A percentile compares a stretch with the other conserved stretches of the same genome.
Conservation (phyloP, 768 basidiomycete genomes). For the Hygrophoropsis aurantiaca region DNA sequence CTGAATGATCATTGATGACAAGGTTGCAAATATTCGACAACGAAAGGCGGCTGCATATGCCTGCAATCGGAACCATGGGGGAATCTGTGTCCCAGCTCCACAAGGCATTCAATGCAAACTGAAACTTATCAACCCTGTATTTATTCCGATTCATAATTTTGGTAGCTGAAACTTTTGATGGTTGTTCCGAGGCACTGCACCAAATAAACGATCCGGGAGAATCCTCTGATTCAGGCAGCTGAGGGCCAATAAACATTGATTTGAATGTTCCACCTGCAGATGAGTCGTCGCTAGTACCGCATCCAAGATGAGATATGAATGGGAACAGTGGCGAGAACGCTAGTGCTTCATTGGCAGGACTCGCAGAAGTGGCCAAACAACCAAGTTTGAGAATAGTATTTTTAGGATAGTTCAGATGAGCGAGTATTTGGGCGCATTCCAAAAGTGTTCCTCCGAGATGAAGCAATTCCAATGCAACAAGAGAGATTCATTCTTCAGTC, state of each 20-base stretch:
- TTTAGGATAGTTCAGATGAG: background rate
- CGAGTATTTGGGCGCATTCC: background rate
- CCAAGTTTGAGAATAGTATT: background rate
- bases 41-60: background rate
- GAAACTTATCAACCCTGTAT: too few relatives aligned
- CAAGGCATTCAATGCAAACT: too few relatives aligned
- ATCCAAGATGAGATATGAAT: too few relatives aligned
- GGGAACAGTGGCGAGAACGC: background rate
- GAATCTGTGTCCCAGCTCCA: background rate
- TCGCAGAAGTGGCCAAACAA: background rate
- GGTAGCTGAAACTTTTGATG: too few relatives aligned
- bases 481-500: background rate
- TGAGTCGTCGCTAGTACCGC: too few relatives aligned
- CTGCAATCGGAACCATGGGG: background rate
- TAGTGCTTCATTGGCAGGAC: too few relatives aligned
- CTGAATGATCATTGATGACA: background rate
- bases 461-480: background rate
- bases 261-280: too few relatives aligned
- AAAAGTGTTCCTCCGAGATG: background rate
- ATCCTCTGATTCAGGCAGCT: too few relatives aligned
- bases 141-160: too few relatives aligned
- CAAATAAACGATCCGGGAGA: too few relatives aligned
- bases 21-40: background rate
- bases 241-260: too few relatives aligned
- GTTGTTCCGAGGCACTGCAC: too few relatives aligned